These are phyloP conservation scores for Fallopia convolvulus DNA, from an alignment of 148 eudicot genomes.

Conservation along the genomic window DNA sequence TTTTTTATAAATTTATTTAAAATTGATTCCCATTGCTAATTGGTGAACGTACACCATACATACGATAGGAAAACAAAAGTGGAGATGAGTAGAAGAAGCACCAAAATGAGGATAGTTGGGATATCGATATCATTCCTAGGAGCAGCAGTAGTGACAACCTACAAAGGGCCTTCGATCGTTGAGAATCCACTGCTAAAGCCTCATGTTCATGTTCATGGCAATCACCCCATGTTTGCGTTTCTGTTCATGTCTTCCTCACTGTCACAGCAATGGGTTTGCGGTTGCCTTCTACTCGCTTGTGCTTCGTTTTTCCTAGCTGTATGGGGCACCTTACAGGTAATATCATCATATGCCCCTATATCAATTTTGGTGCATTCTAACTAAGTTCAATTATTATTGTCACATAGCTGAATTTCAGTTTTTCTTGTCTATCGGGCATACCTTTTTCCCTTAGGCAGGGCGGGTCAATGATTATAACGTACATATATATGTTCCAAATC, in stretches of 20 bases:
- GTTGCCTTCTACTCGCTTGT: slow-evolving; percentile 48
- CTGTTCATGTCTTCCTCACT: slow-evolving; percentile 26
- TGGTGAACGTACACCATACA: background rate
- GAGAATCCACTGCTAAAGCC: slow-evolving; percentile 18
- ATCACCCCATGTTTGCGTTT: slow-evolving; percentile 17
- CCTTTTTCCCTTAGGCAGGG: no score
- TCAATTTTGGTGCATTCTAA: no score
- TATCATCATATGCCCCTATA: no score
- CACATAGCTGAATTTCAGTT: no score
- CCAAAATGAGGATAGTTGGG: slow-evolving; percentile 35
- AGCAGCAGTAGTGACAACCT: slow-evolving; percentile 29
- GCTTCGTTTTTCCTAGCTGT: slow-evolving; percentile 48
- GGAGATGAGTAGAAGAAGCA: slow-evolving; percentile 29
- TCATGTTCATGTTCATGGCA: slow-evolving; percentile 7
- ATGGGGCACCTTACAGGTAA: slow-evolving; percentile 30
- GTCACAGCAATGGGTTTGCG: slow-evolving; percentile 49
- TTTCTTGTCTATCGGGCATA: no score
- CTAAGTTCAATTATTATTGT: no score
- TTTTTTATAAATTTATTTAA: no score
- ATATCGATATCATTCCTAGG: slow-evolving; percentile 34
- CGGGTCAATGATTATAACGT: no score
- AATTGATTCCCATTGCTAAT: no score
- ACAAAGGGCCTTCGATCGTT: slow-evolving; percentile 38
- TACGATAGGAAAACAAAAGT: slow-evolving; percentile 33
- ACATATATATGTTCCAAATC: no score